These are phyloP conservation scores for Diplotaxis tenuifolia DNA, from an alignment of 345 rosid genomes.

Conservation along the genomic window DNA sequence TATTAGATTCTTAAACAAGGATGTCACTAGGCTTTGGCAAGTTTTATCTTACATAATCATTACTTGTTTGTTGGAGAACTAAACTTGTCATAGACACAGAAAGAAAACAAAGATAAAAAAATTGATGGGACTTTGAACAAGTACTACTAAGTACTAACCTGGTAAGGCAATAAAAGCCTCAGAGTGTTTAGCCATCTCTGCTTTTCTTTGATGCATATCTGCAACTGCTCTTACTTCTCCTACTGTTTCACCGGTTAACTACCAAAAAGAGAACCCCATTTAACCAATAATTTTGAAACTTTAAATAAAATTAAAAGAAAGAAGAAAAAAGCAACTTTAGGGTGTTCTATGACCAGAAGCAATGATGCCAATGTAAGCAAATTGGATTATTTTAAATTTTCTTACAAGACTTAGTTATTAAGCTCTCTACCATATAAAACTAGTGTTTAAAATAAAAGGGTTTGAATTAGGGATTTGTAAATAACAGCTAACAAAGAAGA, in stretches of 20 bases:
- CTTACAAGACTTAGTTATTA: slow-evolving; percentile 13
- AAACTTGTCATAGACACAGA: slow-evolving; percentile 18
- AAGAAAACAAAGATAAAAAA: background rate
- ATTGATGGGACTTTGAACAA: slow-evolving; percentile 21
- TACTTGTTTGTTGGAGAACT: slow-evolving; percentile 21
- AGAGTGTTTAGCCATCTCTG: slow-evolving; percentile 99
- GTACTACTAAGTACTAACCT: slow-evolving; percentile 55
- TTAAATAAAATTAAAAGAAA: slow-evolving; percentile 12
- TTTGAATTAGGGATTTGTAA: background rate
- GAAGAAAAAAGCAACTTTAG: slow-evolving; percentile 27
- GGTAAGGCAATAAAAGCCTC: slow-evolving; percentile 99
- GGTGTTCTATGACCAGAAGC: slow-evolving; percentile 39
- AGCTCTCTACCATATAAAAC: slow-evolving; percentile 1
- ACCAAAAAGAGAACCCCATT: slow-evolving; percentile 32
- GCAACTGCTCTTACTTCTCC: slow-evolving; percentile 99
- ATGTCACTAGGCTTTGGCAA: slow-evolving; percentile 29
- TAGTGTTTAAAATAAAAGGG: background rate
- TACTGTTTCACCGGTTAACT: slow-evolving; percentile 97
- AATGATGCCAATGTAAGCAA: slow-evolving; percentile 36
- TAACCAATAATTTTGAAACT: slow-evolving; percentile 18
- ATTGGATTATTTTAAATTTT: slow-evolving; percentile 23
- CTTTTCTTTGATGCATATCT: slow-evolving; percentile 98
- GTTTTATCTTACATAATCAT: slow-evolving; percentile 28
- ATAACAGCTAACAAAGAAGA: background rate
- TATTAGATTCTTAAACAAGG: slow-evolving; percentile 16